A percentile compares a stretch with the other conserved stretches of the same genome.
Conservation (phyloP, 2,329 filamentous ascomycete genomes). For the Aschersonia sp. region DNA sequence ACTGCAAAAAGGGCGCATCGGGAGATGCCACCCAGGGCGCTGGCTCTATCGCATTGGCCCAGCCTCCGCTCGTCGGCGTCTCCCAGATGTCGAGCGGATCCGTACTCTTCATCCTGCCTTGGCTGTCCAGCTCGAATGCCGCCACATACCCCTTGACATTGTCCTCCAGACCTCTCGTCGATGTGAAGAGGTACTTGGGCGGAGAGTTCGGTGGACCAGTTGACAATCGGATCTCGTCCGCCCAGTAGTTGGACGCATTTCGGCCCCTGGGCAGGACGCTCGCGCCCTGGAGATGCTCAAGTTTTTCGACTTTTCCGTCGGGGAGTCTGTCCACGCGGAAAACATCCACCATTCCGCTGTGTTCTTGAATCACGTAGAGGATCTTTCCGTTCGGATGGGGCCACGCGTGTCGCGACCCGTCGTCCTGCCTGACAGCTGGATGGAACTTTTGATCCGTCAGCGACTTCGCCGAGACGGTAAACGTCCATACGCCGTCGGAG, state of each 20-base stretch:
- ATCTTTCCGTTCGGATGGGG: conserved; percentile 7
- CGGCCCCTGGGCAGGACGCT: conserved; percentile 3
- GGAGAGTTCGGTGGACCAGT: neutral
- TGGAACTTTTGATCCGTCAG: conserved; percentile 3
- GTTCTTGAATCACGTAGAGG: conserved; percentile 8
- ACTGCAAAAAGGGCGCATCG: conserved; percentile 1
- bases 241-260: conserved; percentile 4
- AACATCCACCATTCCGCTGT: conserved; percentile 9
- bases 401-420: conserved; percentile 8
- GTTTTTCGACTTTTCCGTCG: conserved; percentile 1
- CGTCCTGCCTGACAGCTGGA: conserved; percentile 4
- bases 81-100: conserved; percentile 5
- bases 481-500: conserved; percentile 8
- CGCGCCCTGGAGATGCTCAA: conserved; percentile 5
- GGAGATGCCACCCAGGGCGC: conserved; percentile 3
- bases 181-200: conserved; percentile 7
- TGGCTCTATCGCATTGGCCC: conserved; percentile 9
- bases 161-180: conserved; percentile 5
- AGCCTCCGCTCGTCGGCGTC: conserved; percentile 8
- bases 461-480: neutral
- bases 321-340: conserved; percentile 3
- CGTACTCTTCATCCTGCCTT: conserved; percentile 4
- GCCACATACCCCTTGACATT: conserved; percentile 7
- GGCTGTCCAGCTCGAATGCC: conserved; percentile 4
- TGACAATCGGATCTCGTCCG: conserved; percentile 8